Percentiles rank a stretch among this genome's conserved stretches.
These are phyloP conservation scores for Penicillium aurantiogriseum DNA, from an alignment of 2,329 filamentous ascomycete species.

Conservation along the genomic window DNA sequence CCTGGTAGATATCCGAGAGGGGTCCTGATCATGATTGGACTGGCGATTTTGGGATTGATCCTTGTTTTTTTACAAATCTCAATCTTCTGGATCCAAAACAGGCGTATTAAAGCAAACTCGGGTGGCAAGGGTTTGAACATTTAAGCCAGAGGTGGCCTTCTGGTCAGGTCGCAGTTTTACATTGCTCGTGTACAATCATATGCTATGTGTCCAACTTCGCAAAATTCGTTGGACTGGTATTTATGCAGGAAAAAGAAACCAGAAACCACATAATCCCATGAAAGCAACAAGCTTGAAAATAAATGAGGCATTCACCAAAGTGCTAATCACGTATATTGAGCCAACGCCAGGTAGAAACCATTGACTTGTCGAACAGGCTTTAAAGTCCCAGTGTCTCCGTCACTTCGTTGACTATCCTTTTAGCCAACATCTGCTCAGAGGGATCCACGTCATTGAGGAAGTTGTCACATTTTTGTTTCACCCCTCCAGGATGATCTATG, in stretches of 20 bases:
- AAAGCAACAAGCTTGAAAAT: neutral
- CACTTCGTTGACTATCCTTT: neutral
- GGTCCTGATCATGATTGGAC: constrained; percentile 47
- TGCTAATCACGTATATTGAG: neutral
- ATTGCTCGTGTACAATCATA: neutral
- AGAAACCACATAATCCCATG: too few species aligned
- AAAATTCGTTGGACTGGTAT: neutral
- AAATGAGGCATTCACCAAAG: neutral
- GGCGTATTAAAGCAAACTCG: neutral
- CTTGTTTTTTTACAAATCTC: constrained; percentile 41
- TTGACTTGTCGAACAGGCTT: neutral
- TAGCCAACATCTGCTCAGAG: neutral
- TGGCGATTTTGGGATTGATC: constrained; percentile 44
- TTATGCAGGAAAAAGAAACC: neutral
- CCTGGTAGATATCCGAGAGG: constrained; percentile 44
- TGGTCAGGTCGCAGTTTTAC: neutral
- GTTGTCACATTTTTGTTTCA: neutral
- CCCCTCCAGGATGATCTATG: neutral
- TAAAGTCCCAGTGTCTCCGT: neutral
- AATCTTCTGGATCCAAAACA: constrained; percentile 7
- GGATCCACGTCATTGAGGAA: neutral
- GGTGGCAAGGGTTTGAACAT: neutral
- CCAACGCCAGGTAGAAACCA: neutral
- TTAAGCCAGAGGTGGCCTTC: neutral
- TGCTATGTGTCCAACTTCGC: neutral